These are phyloP conservation scores for Neurospora sp. DNA, from an alignment of 495 filamentous ascomycete genomes.

Conservation along the genomic window DNA sequence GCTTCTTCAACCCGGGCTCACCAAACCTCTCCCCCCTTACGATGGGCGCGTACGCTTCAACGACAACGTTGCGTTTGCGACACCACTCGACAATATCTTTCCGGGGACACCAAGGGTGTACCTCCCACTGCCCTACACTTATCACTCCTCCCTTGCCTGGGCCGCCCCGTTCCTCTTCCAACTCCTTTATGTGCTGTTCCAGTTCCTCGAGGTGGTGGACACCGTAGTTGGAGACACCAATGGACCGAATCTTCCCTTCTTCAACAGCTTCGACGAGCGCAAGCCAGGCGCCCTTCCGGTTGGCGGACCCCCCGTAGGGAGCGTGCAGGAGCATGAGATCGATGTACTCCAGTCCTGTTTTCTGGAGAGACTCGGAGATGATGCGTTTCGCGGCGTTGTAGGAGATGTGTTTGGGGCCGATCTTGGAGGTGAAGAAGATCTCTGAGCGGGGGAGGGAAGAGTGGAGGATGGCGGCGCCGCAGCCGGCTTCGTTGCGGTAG, in stretches of 20 bases:
- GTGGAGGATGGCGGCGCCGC: conserved; percentile 49
- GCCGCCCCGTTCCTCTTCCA: conserved; percentile 46
- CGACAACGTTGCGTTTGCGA: conserved; percentile 51
- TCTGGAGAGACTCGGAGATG: conserved; percentile 40
- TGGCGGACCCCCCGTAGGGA: conserved; percentile 48
- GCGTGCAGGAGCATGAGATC: conserved; percentile 56
- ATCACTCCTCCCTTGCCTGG: conserved; percentile 53
- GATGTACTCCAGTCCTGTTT: conserved; percentile 48
- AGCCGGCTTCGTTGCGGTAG: conserved; percentile 62
- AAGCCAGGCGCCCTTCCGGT: conserved; percentile 52
- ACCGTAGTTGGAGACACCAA: conserved; percentile 62
- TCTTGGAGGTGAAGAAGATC: conserved; percentile 68
- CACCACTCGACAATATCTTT: conserved; percentile 72
- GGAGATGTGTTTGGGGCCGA: conserved; percentile 30
- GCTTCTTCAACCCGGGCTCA: conserved; percentile 47
- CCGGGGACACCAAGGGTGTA: conserved; percentile 81
- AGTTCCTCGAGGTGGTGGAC: conserved; percentile 62
- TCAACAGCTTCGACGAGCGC: conserved; percentile 51
- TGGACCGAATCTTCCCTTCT: conserved; percentile 51
- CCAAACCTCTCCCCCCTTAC: conserved; percentile 57
- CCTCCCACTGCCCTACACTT: conserved; percentile 77
- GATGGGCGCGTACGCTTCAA: conserved; percentile 76
- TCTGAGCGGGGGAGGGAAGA: conserved; percentile 47
- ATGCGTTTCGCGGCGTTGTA: conserved; percentile 42
- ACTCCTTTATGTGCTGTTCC: conserved; percentile 61